Evolutionary conservation across 2,329 filamentous ascomycete species (phyloP).

Genomic region (Fusarium incarnatum): DNA sequence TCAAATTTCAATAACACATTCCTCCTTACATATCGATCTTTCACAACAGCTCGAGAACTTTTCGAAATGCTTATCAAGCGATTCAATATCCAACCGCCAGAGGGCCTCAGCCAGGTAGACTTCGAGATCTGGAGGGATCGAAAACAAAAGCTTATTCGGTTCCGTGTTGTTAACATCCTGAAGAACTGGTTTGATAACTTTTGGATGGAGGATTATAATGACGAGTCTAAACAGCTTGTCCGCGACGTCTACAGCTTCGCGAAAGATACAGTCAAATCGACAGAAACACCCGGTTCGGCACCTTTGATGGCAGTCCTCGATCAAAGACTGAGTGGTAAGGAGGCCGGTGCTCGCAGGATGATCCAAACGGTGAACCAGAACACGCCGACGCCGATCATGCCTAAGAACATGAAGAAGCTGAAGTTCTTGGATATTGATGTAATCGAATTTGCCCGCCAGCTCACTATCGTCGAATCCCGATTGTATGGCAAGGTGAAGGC

Average conservation of each 20-base stretch:
- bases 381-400: constrained; percentile 88
- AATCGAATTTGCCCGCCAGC: constrained; percentile 94
- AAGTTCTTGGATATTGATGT: constrained; percentile 98
- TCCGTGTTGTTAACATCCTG: constrained; percentile 95
- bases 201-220: constrained; percentile 96
- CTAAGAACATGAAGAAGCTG: constrained; percentile 99
- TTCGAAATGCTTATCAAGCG: constrained; percentile 93
- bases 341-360: constrained; percentile 85
- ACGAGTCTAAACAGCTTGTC: constrained; percentile 85
- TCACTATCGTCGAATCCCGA: constrained; percentile 96
- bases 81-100: constrained; percentile 92
- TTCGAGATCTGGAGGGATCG: constrained; percentile 90
- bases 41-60: constrained; percentile 88
- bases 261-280: constrained; percentile 90
- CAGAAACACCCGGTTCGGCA: constrained; percentile 88
- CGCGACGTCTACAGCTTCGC: constrained; percentile 91
- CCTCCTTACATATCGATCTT: constrained; percentile 94
- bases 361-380: constrained; percentile 87
- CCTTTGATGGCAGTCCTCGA: constrained; percentile 89
- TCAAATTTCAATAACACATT: constrained; percentile 98
- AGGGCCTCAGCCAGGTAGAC: constrained; percentile 79
- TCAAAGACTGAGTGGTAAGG: constrained; percentile 87
- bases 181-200: constrained; percentile 99
- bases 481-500: constrained; percentile 96
- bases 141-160: constrained; percentile 95